Conservation (phyloP, 495 filamentous ascomycete species). For the Neurospora sp. region DNA sequence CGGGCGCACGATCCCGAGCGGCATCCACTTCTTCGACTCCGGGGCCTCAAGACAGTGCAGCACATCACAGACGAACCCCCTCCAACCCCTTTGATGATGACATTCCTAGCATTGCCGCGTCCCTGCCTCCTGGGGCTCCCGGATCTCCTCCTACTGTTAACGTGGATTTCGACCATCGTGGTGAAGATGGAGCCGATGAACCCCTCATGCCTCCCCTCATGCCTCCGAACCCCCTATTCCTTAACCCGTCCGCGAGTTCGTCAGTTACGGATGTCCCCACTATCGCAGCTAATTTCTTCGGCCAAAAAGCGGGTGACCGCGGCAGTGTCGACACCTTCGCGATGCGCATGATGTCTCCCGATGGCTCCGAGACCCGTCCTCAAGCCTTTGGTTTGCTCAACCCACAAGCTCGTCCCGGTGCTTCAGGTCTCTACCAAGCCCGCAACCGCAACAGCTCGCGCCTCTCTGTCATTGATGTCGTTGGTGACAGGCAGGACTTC, state of each 20-base stretch:
- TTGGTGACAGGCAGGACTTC: conserved; percentile 17
- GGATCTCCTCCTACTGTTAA: conserved; percentile 2
- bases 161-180: neutral
- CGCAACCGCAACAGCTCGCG: conserved; percentile 14
- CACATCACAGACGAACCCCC: conserved; percentile 3
- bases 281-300: conserved; percentile 10
- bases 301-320: conserved; percentile 3
- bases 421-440: conserved; percentile 10
- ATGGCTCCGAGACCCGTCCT: conserved; percentile 11
- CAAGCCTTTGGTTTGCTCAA: conserved; percentile 9
- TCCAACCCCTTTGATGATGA: conserved; percentile 10
- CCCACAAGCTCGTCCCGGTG: conserved; percentile 11
- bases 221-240: conserved; percentile 16
- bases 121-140: conserved; percentile 4
- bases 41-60: conserved; percentile 1
- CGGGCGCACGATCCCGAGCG: conserved; percentile 5
- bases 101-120: neutral
- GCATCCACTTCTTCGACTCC: conserved; percentile 6
- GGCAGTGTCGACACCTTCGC: conserved; percentile 18
- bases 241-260: conserved; percentile 12
- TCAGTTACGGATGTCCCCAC: conserved; percentile 12
- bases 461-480: conserved; percentile 11
- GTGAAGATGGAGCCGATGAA: conserved; percentile 7
- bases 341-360: conserved; percentile 20
- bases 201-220: conserved; percentile 11